phyloP scores from a whole-genome alignment of 352 stramenopile species.

The Pythium brachiatum region DNA sequence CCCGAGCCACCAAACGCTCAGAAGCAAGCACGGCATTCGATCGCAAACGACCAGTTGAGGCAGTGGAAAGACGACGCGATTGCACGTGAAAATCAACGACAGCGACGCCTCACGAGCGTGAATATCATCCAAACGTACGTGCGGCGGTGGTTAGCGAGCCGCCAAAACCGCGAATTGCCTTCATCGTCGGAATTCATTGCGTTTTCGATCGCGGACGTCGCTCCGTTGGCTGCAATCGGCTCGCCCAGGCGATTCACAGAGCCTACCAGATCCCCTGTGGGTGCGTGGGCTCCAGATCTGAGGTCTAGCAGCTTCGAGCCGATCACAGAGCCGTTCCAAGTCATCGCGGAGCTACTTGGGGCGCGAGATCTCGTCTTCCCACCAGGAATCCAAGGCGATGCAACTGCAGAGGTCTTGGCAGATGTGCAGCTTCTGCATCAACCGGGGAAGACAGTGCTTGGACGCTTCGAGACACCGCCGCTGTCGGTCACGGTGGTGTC shows the following conservation, averaged over 20 bases:
- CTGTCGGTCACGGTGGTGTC: not conserved
- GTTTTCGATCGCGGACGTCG: not conserved
- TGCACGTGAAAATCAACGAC: not conserved
- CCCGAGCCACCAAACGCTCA: not conserved
- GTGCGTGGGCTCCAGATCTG: not conserved
- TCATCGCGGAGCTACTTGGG: conserved; percentile 23
- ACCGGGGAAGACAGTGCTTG: conserved; percentile 1
- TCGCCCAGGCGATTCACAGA: not conserved
- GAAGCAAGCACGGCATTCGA: not conserved
- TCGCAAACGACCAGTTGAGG: not conserved
- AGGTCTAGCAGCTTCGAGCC: not conserved
- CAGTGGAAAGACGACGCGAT: conserved; percentile 13
- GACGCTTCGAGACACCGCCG: not conserved
- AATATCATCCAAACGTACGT: conserved; percentile 1
- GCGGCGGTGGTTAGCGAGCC: not conserved
- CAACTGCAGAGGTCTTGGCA: not conserved
- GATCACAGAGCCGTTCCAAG: conserved; percentile 9
- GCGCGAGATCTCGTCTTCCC: conserved; percentile 11
- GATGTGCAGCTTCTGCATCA: conserved; percentile 8
- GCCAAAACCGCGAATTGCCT: conserved; percentile 6
- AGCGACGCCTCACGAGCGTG: conserved; percentile 7
- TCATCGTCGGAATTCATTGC: conserved; percentile 14
- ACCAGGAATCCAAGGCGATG: not conserved
- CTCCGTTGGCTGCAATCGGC: too few relatives aligned
- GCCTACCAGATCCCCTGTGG: not conserved